phyloP scores from a whole-genome alignment of 331 rosid species.

The Malus hybrid region DNA sequence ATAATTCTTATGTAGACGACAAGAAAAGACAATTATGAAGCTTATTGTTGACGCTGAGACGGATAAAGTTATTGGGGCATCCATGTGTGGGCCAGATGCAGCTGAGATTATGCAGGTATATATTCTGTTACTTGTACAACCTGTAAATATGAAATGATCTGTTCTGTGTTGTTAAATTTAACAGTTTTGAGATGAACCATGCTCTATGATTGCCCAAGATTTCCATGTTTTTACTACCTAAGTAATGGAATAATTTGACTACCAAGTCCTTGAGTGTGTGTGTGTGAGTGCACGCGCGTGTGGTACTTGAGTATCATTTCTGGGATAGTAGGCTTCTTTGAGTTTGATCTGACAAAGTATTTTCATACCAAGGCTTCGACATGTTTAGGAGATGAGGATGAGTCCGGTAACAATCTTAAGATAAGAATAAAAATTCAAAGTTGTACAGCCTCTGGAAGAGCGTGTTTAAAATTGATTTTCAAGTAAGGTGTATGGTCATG shows the following conservation, averaged over 20 bases:
- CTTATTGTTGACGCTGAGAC: constrained; percentile 87
- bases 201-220: background rate
- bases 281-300: fast-evolving
- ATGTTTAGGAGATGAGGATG: background rate
- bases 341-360: background rate
- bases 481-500: background rate
- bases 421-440: background rate
- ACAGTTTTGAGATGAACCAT: background rate
- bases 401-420: too few relatives aligned
- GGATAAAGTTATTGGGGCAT: constrained; percentile 82
- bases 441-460: background rate
- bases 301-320: background rate
- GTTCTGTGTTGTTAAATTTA: background rate
- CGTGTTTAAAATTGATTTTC: background rate
- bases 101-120: constrained; percentile 93
- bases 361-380: background rate
- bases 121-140: background rate
- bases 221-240: background rate
- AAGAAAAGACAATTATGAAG: constrained; percentile 91
- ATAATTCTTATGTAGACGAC: constrained; percentile 50
- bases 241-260: background rate
- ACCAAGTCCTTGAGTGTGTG: background rate
- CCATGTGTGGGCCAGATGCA: constrained; percentile 95
- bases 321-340: background rate
- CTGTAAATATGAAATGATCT: background rate